phyloP scores from a whole-genome alignment of 768 basidiomycete genomes.

The Lactarius indigo region DNA sequence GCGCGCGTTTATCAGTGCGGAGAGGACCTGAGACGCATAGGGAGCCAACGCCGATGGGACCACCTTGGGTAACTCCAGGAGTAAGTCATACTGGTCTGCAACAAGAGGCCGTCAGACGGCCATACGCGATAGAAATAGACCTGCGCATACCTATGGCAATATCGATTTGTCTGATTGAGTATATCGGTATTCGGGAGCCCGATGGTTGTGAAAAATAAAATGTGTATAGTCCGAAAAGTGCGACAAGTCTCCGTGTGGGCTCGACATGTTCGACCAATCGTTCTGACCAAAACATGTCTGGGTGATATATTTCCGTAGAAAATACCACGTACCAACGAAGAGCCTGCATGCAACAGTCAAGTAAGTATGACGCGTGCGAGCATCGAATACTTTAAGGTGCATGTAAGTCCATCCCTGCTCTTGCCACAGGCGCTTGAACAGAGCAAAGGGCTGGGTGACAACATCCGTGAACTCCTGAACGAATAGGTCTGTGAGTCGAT shows the following conservation, averaged over 20 bases:
- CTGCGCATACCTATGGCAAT: conserved; percentile 41
- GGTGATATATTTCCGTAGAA: not conserved
- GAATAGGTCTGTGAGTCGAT: conserved; percentile 49
- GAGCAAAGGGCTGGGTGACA: conserved; percentile 49
- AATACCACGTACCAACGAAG: conserved; percentile 54
- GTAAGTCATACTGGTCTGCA: conserved; percentile 53
- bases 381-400: conserved; percentile 71
- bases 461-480: conserved; percentile 42
- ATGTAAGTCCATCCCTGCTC: conserved; percentile 69
- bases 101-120: not conserved
- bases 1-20: conserved; percentile 43
- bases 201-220: conserved; percentile 68
- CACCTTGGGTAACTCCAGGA: conserved; percentile 47
- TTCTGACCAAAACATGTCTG: conserved; percentile 40
- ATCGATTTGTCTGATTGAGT: conserved; percentile 50
- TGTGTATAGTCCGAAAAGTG: conserved; percentile 67
- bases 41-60: conserved; percentile 48
- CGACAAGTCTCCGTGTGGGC: conserved; percentile 53
- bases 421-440: conserved; percentile 71
- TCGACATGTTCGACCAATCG: conserved; percentile 46
- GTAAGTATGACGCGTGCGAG: conserved; percentile 60
- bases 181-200: conserved; percentile 47
- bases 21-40: conserved; percentile 48
- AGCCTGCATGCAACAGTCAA: conserved; percentile 55
- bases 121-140: conserved; percentile 37